These are phyloP conservation scores for Neurospora hispaniola DNA, from an alignment of 495 filamentous ascomycete genomes.

Conservation along the genomic window DNA sequence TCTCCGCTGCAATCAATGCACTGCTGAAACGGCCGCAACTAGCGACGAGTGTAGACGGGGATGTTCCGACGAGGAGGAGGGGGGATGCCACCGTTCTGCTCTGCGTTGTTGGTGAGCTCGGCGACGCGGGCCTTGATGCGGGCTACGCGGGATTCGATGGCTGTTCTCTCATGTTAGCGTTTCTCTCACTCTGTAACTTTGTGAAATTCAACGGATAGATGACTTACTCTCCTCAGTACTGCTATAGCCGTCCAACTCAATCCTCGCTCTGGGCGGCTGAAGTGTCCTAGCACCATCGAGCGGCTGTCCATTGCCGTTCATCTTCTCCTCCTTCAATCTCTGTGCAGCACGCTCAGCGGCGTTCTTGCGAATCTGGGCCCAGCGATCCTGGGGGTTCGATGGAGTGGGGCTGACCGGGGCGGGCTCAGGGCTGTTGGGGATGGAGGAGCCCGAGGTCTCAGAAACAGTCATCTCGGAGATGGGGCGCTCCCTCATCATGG, in stretches of 20 bases:
- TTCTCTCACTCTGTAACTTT: neutral
- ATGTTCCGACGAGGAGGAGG: neutral
- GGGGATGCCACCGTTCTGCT: slow-evolving; percentile 1
- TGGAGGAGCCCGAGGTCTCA: slow-evolving; percentile 10
- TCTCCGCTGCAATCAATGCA: neutral
- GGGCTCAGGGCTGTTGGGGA: neutral
- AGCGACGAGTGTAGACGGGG: neutral
- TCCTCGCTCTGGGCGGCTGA: slow-evolving; percentile 35
- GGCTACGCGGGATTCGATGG: slow-evolving; percentile 90
- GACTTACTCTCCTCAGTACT: slow-evolving; percentile 93
- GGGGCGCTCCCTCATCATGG: slow-evolving; percentile 5
- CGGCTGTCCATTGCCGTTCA: slow-evolving; percentile 11
- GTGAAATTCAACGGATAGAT: neutral
- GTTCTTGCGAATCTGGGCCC: slow-evolving; percentile 93
- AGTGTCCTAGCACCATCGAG: slow-evolving; percentile 14
- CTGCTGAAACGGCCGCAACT: neutral
- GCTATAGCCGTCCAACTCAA: slow-evolving; percentile 65
- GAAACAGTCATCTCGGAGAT: slow-evolving; percentile 11
- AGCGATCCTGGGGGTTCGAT: slow-evolving; percentile 50
- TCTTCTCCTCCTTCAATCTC: slow-evolving; percentile 45
- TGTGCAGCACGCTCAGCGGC: slow-evolving; percentile 66
- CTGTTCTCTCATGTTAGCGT: slow-evolving; percentile 35
- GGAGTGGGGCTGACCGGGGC: neutral
- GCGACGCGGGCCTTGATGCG: slow-evolving; percentile 97
- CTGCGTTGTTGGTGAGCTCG: slow-evolving; percentile 67